Conservation (phyloP, 2,329 filamentous ascomycete species). For the Fusarium udum region DNA sequence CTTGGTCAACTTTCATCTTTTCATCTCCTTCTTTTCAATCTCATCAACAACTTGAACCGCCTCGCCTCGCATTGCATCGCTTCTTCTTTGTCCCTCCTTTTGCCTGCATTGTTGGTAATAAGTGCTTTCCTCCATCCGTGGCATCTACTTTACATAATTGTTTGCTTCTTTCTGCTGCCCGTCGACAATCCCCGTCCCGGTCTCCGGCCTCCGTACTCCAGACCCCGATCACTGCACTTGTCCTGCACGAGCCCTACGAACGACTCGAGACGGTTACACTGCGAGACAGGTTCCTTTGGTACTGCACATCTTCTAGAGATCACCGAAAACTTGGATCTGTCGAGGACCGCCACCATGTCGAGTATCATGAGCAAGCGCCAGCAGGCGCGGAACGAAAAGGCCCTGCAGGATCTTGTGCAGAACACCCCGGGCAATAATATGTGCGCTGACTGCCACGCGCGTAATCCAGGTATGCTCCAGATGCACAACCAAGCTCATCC, state of each 20-base stretch:
- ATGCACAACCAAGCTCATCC: slow-evolving; percentile 4
- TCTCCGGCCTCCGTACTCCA: slow-evolving; percentile 22
- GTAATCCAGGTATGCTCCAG: slow-evolving; percentile 81
- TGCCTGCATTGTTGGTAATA: slow-evolving; percentile 17
- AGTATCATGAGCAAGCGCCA: slow-evolving; percentile 89
- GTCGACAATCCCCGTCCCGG: slow-evolving; percentile 24
- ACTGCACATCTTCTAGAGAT: slow-evolving; percentile 9
- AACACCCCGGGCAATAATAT: slow-evolving; percentile 85
- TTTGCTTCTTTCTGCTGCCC: slow-evolving; percentile 24
- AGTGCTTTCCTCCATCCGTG: slow-evolving; percentile 32
- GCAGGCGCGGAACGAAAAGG: slow-evolving; percentile 95
- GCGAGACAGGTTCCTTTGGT: slow-evolving; percentile 11
- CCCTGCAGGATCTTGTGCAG: slow-evolving; percentile 88
- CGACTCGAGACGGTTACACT: slow-evolving; percentile 37
- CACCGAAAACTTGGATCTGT: background rate
- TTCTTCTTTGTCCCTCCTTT: slow-evolving; percentile 33
- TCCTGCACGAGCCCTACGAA: slow-evolving; percentile 25
- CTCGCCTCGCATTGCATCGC: slow-evolving; percentile 5
- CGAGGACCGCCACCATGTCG: slow-evolving; percentile 64
- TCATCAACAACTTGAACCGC: slow-evolving; percentile 22
- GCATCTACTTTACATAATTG: slow-evolving; percentile 15
- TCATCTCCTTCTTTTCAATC: slow-evolving; percentile 30
- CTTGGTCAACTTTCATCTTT: slow-evolving; percentile 21
- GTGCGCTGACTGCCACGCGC: slow-evolving; percentile 91
- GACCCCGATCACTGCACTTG: slow-evolving; percentile 20